Evolutionary conservation across 23 red algal genomes (phyloP), one percentile per base, ranked within the genome.

Genomic region (Cyanidiococcus yangmingshanensis): DNA sequence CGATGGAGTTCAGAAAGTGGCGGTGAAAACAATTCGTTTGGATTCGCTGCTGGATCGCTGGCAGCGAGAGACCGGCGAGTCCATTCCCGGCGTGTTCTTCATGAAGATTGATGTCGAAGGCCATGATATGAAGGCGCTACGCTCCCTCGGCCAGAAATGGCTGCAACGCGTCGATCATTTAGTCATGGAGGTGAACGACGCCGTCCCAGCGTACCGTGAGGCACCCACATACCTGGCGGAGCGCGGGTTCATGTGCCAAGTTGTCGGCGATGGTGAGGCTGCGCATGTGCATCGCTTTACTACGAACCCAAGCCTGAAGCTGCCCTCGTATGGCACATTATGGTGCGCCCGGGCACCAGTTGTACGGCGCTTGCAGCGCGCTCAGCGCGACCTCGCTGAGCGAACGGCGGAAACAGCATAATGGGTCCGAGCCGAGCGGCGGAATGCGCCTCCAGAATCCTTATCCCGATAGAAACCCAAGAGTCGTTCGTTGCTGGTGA

Each of bases 31-130:
- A 12, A 71, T 71, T 25, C 63, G 63, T 29, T 12, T 71, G 7
- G 63, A 71, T 30, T 7, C 63, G 27, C n/a, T 71, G 27, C 63
- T 71, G 63, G n/a, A 35, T 71, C 63, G 21, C 7, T 35, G 32
- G 21, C n/a, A 71, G 63, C 63, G 32, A 2, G 12, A 32, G 63
- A 71, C 12, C n/a, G 63, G 63, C 63, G 32, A 25, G 12, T 29
- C 16, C 63, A 25, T 71, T 7, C 63, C 7, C 16, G n/a, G n/a
- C 27, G 32, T 71, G 7, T 71, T 71, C 63, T 71, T 71, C 32
- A 35, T 71, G 63, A 71, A 71, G 32, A 71, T 71, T 29, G 63
- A 71, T 29, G 63, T 71, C 63, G 63, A 71, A 35, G 63, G 63
- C 21, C 63, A 71, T 35, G 63, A 71, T 35, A 25, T 71, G 63